Conservation (phyloP, 2,329 filamentous ascomycete species). For the Mycosphaerella sp. region DNA sequence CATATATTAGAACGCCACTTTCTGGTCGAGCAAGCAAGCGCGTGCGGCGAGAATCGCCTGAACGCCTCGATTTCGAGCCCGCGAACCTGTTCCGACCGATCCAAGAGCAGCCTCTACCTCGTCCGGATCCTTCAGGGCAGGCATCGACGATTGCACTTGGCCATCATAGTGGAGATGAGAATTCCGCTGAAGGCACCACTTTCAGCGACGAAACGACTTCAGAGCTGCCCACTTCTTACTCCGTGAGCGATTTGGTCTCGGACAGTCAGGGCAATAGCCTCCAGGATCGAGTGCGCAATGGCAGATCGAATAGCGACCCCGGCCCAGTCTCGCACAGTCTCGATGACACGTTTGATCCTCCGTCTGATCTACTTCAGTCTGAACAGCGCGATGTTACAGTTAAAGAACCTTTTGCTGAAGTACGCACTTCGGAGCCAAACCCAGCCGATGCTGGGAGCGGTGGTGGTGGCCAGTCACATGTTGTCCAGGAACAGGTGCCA, state of each 20-base stretch:
- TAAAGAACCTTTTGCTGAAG: not conserved
- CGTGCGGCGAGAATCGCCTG: not conserved
- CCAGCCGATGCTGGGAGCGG: not conserved
- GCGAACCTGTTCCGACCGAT: not conserved
- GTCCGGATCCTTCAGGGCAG: not conserved
- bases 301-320: conserved; percentile 22
- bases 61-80: not conserved
- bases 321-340: conserved; percentile 10
- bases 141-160: not conserved
- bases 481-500: not conserved
- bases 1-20: conserved; percentile 22
- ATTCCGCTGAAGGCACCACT: conserved; percentile 2
- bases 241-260: conserved; percentile 28
- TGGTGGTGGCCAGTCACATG: not conserved
- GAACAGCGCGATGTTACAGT: not conserved
- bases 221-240: conserved; percentile 34
- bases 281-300: conserved; percentile 11
- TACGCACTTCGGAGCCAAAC: not conserved
- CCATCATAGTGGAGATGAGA: not conserved
- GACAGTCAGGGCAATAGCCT: conserved; percentile 9
- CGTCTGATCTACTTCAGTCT: not conserved
- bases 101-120: not conserved
- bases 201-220: conserved; percentile 23
- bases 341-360: not conserved
- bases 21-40: conserved; percentile 11